Evolutionary conservation across 106 monocot genomes (phyloP), one percentile per base, ranked within the genome.

Genomic region (Acorus calamus): DNA sequence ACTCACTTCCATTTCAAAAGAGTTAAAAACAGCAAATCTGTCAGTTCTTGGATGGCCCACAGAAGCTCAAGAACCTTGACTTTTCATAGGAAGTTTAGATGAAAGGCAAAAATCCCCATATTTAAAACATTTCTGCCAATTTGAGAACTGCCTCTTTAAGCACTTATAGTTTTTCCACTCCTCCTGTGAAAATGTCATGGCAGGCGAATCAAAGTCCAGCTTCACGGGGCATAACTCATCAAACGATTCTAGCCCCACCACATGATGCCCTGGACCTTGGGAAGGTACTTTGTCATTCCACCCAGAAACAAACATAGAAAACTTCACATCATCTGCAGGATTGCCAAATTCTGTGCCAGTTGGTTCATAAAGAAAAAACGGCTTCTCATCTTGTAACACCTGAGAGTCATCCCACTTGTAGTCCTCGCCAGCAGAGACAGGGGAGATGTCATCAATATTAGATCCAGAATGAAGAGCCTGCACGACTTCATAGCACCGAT

Each of bases 21-120:
- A 28, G 28, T 28, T 28, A 28, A 28, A 28, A 28, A 28, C 28
- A 28, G 28, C 28, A 28, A 28, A 28, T 28, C 28, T 28, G 28
- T 28, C 28, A 28, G 28, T 28, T 28, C 28, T 28, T 28, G 28
- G 28, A 28, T 28, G 28, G 28, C 28, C 28, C 28, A 28, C 28
- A 28, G 28, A 28, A 28, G 28, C 28, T 28, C 28, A 28, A 28
- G 28, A 28, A 28, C 28, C 28, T 28, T 28, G 28, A 28, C 28
- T 28, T 28, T 28, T 28, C 28, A 28, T 73, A 4, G 65, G 60
- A 56, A 79, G 63, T 66, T 71, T 71, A 12, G 68, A 68, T 41
- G 75, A 78, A 71, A 59, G 66, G 56, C 78, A 79, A 48, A 92
- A 92, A 61, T 87, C 79, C 62, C 80, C 65, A 78, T 76, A 80